phyloP scores from a whole-genome alignment of 192 early-diverging fungal species.

The Entomortierella beljakovae region DNA sequence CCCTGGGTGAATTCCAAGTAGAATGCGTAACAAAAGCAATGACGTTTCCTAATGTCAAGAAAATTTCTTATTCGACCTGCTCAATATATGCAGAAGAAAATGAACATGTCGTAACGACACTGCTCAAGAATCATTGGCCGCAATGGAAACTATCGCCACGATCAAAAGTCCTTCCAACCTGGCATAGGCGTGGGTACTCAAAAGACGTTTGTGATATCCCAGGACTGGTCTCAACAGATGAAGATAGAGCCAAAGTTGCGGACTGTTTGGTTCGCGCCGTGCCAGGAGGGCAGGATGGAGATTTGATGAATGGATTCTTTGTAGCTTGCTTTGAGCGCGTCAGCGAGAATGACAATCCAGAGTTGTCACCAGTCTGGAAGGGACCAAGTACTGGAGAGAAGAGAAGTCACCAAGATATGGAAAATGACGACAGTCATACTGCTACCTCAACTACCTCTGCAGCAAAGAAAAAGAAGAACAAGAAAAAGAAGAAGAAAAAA shows the following conservation, averaged over 20 bases:
- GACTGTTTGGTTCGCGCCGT: constrained; percentile 70
- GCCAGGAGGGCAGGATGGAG: constrained; percentile 83
- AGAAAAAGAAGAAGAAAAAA: constrained; percentile 52
- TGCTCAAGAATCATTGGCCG: constrained; percentile 63
- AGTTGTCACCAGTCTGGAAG: constrained; percentile 23
- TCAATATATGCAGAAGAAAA: constrained; percentile 94
- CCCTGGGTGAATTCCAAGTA: constrained; percentile 90
- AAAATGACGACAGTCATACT: constrained; percentile 3
- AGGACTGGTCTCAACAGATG: constrained; percentile 49
- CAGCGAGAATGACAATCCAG: constrained; percentile 24
- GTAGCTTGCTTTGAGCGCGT: constrained; percentile 90
- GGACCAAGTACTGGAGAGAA: constrained; percentile 27
- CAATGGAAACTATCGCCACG: constrained; percentile 64
- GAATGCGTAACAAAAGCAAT: constrained; percentile 86
- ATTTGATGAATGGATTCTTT: constrained; percentile 96
- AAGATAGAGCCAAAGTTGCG: constrained; percentile 40
- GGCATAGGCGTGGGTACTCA: constrained; percentile 82
- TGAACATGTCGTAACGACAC: constrained; percentile 89
- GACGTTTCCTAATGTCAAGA: constrained; percentile 85
- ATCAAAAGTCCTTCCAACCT: constrained; percentile 79
- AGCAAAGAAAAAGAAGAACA: constrained; percentile 40
- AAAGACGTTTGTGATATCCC: constrained; percentile 56
- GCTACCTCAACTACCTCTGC: background rate
- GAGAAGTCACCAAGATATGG: constrained; percentile 17
- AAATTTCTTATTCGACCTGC: constrained; percentile 96